Evolutionary conservation across 257 asterid species (phyloP), one percentile per base, ranked within the genome.

Genomic region (Solanum bukasovii): DNA sequence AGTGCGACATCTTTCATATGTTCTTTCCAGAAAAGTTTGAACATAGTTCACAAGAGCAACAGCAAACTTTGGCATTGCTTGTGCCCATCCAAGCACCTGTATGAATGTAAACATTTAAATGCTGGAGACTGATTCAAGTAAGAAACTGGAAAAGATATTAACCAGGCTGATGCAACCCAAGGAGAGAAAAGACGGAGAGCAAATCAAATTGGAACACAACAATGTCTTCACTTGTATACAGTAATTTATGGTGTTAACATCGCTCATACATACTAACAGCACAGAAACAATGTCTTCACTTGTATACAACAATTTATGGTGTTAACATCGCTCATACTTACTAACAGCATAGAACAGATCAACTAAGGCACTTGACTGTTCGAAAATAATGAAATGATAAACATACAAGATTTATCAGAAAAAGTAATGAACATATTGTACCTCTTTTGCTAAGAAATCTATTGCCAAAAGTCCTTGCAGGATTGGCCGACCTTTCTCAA

Each of bases 71-170:
- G 99, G 99, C 99, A 96, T 94, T 91, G 99, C 98, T 93, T 97
- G 99, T 78, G 98, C 99, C 99, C 99, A 97, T 34, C 98, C 97
- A 91, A 97, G 96, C 86, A 97, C 99, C 99, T 97, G 89, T 56
- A 65, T 82, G 86, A 82, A 49, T 31, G 86, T 49, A 82, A 49
- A 82, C 49, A 77, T 77, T 77, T 77, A 77, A 77, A 40, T 77
- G 35, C 84, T 77, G 84, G 61, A 77, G 35, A 77, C 61, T 77
- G 34, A n/a, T 23, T 49, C 61, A 40, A 77, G 21, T 77, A 77
- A 77, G 84, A 38, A 29, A 38, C 59, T 23, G 59, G 35, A 77
- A 40, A 77, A 77, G 13, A 40, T 77, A 77, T 77, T 77, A 77
- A 77, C 35, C 34, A 38, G 34, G 84, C 27, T 33, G 44, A 34